These are phyloP conservation scores for Solanum clarkiae DNA, from an alignment of 257 asterid species.

Conservation along the genomic window DNA sequence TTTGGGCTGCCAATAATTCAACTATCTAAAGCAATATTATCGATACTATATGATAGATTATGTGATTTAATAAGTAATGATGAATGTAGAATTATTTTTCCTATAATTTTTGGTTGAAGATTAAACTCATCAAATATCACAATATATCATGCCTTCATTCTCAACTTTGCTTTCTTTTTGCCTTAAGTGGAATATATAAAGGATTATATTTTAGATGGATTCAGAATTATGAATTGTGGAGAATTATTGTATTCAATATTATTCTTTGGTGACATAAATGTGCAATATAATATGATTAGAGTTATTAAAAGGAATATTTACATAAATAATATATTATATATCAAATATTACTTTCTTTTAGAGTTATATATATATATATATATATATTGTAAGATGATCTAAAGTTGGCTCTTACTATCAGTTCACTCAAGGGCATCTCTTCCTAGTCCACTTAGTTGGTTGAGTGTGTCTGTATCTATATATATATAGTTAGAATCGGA, in stretches of 20 bases:
- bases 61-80: neutral
- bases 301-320: too few species aligned
- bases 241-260: neutral
- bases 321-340: too few species aligned
- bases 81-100: neutral
- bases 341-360: too few species aligned
- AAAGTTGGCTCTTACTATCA: too few species aligned
- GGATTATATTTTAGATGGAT: neutral
- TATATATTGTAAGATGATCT: too few species aligned
- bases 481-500: too few species aligned
- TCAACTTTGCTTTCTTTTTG: neutral
- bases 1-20: neutral
- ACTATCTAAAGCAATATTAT: neutral
- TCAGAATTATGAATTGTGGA: neutral
- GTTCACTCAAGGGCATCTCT: too few species aligned
- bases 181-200: neutral
- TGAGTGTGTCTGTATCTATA: too few species aligned
- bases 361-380: too few species aligned
- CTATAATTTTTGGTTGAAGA: neutral
- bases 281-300: too few species aligned
- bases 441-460: too few species aligned
- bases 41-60: neutral
- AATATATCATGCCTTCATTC: neutral
- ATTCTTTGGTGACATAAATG: neutral
- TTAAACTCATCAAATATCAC: neutral